Conservation (phyloP, 805 yeast genomes). For the Metschnikowia aberdeeniae region DNA sequence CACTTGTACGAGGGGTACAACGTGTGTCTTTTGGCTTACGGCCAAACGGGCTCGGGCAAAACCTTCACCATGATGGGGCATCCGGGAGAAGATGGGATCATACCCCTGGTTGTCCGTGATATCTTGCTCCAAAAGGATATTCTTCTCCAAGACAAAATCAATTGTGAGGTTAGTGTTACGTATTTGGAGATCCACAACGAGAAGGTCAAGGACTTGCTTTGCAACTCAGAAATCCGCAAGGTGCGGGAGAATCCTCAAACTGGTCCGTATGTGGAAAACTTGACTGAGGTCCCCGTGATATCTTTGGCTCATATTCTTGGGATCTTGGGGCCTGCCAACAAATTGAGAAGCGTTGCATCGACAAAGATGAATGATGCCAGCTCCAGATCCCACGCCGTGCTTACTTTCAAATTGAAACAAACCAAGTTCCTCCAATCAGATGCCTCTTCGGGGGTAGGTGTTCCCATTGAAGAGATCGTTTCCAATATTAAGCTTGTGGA, state of each 20-base stretch:
- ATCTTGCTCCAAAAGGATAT: slow-evolving; percentile 43
- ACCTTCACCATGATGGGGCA: slow-evolving; percentile 43
- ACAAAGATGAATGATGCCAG: slow-evolving; percentile 71
- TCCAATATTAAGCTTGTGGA: slow-evolving; percentile 71
- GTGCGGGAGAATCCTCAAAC: slow-evolving; percentile 63
- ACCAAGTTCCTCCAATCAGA: slow-evolving; percentile 37
- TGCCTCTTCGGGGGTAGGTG: slow-evolving; percentile 24
- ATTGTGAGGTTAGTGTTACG: slow-evolving; percentile 45
- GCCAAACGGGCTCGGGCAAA: slow-evolving; percentile 43
- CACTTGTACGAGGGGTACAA: slow-evolving; percentile 46
- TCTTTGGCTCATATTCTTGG: slow-evolving; percentile 46
- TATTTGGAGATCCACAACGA: slow-evolving; percentile 79
- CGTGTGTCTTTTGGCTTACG: slow-evolving; percentile 41
- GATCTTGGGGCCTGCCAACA: slow-evolving; percentile 49
- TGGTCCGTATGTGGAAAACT: slow-evolving; percentile 71
- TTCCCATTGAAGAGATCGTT: slow-evolving; percentile 43
- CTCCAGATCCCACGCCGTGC: slow-evolving; percentile 78
- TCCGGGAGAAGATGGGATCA: slow-evolving; percentile 32
- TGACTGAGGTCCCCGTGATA: slow-evolving; percentile 50
- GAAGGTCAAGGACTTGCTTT: slow-evolving; percentile 62
- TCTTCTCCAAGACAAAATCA: slow-evolving; percentile 34
- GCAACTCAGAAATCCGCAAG: slow-evolving; percentile 30
- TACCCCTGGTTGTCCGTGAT: slow-evolving; percentile 46
- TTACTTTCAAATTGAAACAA: slow-evolving; percentile 60
- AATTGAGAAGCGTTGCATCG: slow-evolving; percentile 61